Percentiles rank a stretch among this genome's conserved stretches.
These are phyloP conservation scores for Alternaria gaisen DNA, from an alignment of 2,329 filamentous ascomycete species.

Conservation along the genomic window DNA sequence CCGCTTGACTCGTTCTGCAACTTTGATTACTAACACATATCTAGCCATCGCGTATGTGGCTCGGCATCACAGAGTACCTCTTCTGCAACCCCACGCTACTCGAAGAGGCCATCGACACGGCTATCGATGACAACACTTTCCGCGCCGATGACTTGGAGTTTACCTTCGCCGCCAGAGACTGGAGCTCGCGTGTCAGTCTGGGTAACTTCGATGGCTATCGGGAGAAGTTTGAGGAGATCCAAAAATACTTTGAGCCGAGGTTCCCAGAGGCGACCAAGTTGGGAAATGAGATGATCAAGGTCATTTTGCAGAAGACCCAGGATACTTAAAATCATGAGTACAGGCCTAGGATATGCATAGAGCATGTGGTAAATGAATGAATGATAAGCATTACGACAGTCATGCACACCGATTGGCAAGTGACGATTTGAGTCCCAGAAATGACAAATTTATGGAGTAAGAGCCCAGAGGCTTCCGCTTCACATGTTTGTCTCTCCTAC, in stretches of 20 bases:
- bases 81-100: slow-evolving; percentile 85
- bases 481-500: not conserved
- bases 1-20: not conserved
- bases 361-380: not conserved
- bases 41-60: slow-evolving; percentile 88
- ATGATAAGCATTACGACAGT: not conserved
- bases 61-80: slow-evolving; percentile 96
- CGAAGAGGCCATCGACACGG: slow-evolving; percentile 84
- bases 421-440: not conserved
- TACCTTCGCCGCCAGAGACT: slow-evolving; percentile 93
- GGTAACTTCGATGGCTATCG: slow-evolving; percentile 93
- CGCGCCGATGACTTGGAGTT: slow-evolving; percentile 97
- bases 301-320: slow-evolving; percentile 81
- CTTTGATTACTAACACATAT: not conserved
- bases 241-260: slow-evolving; percentile 88
- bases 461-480: not conserved
- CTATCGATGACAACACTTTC: slow-evolving; percentile 89
- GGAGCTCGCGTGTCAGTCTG: slow-evolving; percentile 91
- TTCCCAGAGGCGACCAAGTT: slow-evolving; percentile 87
- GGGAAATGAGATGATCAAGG: slow-evolving; percentile 97
- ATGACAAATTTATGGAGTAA: not conserved
- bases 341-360: not conserved
- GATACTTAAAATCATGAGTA: slow-evolving; percentile 13
- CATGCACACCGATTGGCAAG: not conserved
- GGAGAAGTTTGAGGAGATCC: slow-evolving; percentile 89